Evolutionary conservation across 257 asterid genomes (phyloP).

Genomic region (Handroanthus guayacan): DNA sequence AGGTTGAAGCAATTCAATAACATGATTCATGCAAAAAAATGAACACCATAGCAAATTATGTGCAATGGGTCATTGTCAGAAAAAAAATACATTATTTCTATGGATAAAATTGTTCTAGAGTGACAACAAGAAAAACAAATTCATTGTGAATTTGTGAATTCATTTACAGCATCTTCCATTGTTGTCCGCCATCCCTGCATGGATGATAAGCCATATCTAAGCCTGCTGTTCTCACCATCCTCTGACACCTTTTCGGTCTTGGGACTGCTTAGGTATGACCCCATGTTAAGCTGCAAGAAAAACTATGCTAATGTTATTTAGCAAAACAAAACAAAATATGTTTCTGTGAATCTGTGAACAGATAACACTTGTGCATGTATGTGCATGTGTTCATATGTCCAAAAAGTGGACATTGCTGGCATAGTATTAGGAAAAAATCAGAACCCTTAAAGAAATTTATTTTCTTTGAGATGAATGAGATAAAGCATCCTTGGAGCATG

Average conservation of each 20-base stretch:
- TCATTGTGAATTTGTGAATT: background rate
- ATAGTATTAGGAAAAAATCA: background rate
- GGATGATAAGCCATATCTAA: constrained; percentile 82
- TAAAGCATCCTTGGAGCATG: too few relatives aligned
- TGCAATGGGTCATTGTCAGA: background rate
- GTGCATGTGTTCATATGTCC: background rate
- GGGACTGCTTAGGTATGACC: constrained; percentile 90
- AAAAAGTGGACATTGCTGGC: background rate
- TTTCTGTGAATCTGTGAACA: background rate
- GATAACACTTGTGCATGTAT: background rate
- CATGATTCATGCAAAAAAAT: constrained; percentile 20
- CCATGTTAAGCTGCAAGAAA: constrained; percentile 70
- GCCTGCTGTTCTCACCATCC: constrained; percentile 81
- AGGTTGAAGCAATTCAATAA: constrained; percentile 23
- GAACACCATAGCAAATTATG: constrained; percentile 17
- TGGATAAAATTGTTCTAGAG: constrained; percentile 19
- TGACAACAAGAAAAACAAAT: background rate
- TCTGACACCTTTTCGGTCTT: constrained; percentile 76
- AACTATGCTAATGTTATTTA: constrained; percentile 26
- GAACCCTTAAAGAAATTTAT: background rate
- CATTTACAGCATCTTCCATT: constrained; percentile 96
- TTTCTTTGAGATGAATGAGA: too few relatives aligned
- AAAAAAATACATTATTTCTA: constrained; percentile 11
- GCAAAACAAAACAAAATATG: constrained; percentile 5
- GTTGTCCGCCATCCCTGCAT: constrained; percentile 98